Evolutionary conservation across 2,329 filamentous ascomycete species (phyloP), one percentile per base, ranked within the genome.

Genomic region (Cryphonectria carpinicola): DNA sequence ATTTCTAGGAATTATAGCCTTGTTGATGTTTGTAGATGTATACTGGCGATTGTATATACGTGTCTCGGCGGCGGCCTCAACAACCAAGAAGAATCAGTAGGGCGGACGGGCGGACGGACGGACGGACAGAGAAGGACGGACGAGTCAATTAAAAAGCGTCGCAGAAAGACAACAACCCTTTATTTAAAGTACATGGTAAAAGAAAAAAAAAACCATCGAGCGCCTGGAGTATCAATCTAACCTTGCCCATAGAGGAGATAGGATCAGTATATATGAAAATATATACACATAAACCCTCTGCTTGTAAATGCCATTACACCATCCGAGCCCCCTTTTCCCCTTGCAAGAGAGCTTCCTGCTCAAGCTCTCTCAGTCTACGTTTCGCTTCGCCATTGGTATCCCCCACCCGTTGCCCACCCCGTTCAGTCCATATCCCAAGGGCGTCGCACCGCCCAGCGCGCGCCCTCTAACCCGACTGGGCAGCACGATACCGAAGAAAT

Each of bases 401-500:
- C 87, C 87, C 87, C 87, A 89, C 64, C 87, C 87, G 68, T 89
- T 89, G 11, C 87, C 87, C 1, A 80, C 77, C n/a, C 82, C 80
- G 67, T 82, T 84, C 37, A 88, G n/a, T 0, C 87, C 87, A 11
- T 68, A 86, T 1, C 86, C 87, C 72, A 89, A 74, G 0, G 87
- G 87, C 37, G 87, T 89, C 4, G 87, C 87, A 25, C 86, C 87
- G 22, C 87, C 87, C 60, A 89, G 79, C 1, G 82, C 78, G 60
- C 86, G 77, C 1, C 84, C 85, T 74, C 81, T 84, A 35, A 89
- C 77, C 70, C 87, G 79, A 73, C 81, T 82, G 1, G 89, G 89
- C 75, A 91, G 77, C 25, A 91, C 83, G 0, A 88, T 82, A 5
- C 89, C 89, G 72, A 89, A 84, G 71, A 89, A 90, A 79, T 90